Base-by-base conservation (phyloP, 225 moss, liverwort and hornwort species). In the Marchantia polymorpha region DNA sequence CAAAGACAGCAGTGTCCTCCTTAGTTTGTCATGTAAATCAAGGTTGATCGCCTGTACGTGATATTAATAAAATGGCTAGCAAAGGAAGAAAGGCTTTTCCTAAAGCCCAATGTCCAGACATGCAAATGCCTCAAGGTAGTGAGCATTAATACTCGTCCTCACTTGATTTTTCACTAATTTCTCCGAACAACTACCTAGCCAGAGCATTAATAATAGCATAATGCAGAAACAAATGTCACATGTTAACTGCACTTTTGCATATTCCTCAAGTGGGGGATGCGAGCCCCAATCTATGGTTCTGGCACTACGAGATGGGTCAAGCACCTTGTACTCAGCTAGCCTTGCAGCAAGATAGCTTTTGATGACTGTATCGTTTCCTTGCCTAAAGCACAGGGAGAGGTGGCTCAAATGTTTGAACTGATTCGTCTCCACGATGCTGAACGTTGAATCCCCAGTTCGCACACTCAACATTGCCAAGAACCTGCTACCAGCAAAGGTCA, bases 361-460 rank as follows among this genome's bases (percentile, higher is more conserved):
- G 31, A 97, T 97, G 68, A 90, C 85, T 64, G 89, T 82, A 84
- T 97, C 96, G 80, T 94, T 97, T 70, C 94, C 96, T 87, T 97
- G 93, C 84, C 94, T 89, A 87, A 97, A 97, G 69, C 92, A 87
- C 80, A 97, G 90, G 78, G 94, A 92, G 49, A 97, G 82, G 86
- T 97, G 96, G 74, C 96, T 97, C 61, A 97, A 91, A 86, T 97
- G 96, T 84, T 97, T 97, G 88, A 97, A 97, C 75, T 97, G 93
- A 78, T 94, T 97, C 79, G 94, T 97, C 83, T 97, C 96, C 66
- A 97, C 96, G 54, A 97, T 89, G 78, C 90, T 91, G 60, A 97
- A 90, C 20, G 92, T 94, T 64, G 96, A 91, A 77, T 97, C 93
- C 65, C 96, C 94, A 82, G 93, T 94, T 78, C 94, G 85, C 69